A percentile compares a stretch with the other conserved stretches of the same genome.
Evolutionary conservation across 2,329 filamentous ascomycete species (phyloP).

Genomic region (Cladosporium sphaerospermum): DNA sequence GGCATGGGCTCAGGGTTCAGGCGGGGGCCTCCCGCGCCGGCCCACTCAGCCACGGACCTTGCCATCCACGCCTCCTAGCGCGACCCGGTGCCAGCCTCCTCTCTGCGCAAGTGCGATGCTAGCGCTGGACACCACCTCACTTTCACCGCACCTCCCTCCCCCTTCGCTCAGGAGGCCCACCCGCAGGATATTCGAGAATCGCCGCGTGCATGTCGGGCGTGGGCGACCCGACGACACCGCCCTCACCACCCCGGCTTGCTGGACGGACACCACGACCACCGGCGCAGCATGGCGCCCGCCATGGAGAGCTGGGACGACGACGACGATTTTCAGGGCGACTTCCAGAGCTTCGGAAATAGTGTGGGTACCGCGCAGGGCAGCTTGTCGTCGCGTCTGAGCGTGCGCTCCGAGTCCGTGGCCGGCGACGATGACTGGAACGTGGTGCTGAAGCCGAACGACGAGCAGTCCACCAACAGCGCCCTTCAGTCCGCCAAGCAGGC

Average conservation of each 20-base stretch:
- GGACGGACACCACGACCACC: not conserved
- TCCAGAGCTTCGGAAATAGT: constrained; percentile 52
- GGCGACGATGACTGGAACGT: constrained; percentile 87
- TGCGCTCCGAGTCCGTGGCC: constrained; percentile 66
- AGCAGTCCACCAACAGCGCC: constrained; percentile 74
- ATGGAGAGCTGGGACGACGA: constrained; percentile 63
- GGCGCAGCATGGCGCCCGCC: constrained; percentile 50
- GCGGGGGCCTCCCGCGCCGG: too few relatives aligned
- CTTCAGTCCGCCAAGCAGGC: constrained; percentile 81
- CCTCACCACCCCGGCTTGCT: not conserved
- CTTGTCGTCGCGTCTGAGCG: constrained; percentile 73
- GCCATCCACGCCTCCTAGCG: too few relatives aligned
- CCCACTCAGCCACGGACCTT: too few relatives aligned
- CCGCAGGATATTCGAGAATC: not conserved
- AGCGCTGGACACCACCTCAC: not conserved
- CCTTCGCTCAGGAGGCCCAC: constrained; percentile 6
- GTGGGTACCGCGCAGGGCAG: constrained; percentile 63
- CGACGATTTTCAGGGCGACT: constrained; percentile 56
- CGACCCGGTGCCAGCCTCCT: too few relatives aligned
- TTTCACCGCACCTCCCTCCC: not conserved
- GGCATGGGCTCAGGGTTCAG: too few relatives aligned
- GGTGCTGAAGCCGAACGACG: constrained; percentile 76
- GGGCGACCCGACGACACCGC: not conserved
- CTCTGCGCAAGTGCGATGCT: too few relatives aligned
- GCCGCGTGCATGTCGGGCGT: constrained; percentile 10